Percentiles rank a stretch among this genome's conserved stretches.
Conservation (phyloP, 164 flowering plant genomes). For the Euptelea pleiosperma region DNA sequence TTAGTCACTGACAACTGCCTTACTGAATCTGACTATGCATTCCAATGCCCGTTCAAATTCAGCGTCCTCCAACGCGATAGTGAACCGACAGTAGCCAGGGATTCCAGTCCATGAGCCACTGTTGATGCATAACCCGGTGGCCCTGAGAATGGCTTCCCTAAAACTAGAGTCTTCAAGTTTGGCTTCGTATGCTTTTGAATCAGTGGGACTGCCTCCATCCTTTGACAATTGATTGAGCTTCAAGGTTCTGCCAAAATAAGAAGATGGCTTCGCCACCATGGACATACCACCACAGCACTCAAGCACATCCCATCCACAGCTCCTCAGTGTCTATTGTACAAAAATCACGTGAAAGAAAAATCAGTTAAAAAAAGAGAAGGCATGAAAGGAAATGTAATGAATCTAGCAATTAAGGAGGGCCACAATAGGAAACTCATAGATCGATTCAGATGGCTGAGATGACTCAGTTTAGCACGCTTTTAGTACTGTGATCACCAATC, state of each 20-base stretch:
- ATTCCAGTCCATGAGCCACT: constrained; percentile 87
- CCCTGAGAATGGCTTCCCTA: constrained; percentile 59
- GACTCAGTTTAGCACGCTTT: too few relatives aligned
- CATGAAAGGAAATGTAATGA: too few relatives aligned
- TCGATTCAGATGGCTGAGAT: too few relatives aligned
- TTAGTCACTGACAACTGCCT: constrained; percentile 10
- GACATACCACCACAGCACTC: constrained; percentile 67
- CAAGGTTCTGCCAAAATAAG: constrained; percentile 54
- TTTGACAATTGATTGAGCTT: constrained; percentile 24
- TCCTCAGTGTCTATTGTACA: constrained; percentile 56
- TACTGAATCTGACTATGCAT: constrained; percentile 56
- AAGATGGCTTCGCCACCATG: constrained; percentile 81
- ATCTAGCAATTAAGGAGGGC: too few relatives aligned
- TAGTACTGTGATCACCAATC: too few relatives aligned
- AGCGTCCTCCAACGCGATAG: constrained; percentile 69
- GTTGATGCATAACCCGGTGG: constrained; percentile 88
- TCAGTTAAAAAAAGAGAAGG: constrained; percentile 4
- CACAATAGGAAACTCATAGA: too few relatives aligned
- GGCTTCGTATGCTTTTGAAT: constrained; percentile 22
- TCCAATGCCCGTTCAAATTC: constrained; percentile 73
- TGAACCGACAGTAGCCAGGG: constrained; percentile 83
- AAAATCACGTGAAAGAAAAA: neutral
- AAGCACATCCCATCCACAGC: constrained; percentile 81
- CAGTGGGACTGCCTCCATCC: constrained; percentile 7
- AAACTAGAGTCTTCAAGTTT: constrained; percentile 63